A percentile compares a stretch with the other conserved stretches of the same genome.
Conservation (phyloP, 306 rosid genomes). For the Cicer chorassanicum region DNA sequence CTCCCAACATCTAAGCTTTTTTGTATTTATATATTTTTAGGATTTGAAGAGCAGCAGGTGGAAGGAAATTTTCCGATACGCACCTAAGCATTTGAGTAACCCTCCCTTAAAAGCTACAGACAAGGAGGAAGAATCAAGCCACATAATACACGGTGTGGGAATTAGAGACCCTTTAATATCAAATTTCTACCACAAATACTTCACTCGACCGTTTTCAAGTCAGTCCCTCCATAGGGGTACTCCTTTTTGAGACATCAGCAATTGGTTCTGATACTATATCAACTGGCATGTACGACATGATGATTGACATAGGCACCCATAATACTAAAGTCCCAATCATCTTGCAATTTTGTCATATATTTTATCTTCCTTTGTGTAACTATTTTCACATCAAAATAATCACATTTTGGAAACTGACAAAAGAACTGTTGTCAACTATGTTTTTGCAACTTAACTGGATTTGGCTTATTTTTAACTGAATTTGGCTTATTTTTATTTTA, state of each 20-base stretch:
- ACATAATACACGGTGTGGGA: background rate
- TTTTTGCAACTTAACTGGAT: background rate
- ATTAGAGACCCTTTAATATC: background rate
- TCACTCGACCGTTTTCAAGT: constrained; percentile 3
- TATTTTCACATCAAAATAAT: constrained; percentile 23
- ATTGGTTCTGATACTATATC: background rate
- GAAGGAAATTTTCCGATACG: constrained; percentile 14
- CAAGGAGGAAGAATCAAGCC: background rate
- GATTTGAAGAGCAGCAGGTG: constrained; percentile 14
- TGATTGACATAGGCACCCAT: background rate
- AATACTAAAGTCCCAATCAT: background rate
- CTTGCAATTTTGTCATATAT: constrained; percentile 6
- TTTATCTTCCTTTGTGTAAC: constrained; percentile 27
- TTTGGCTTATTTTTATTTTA: background rate
- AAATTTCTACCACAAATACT: background rate
- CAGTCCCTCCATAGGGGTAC: background rate
- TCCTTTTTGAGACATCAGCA: background rate
- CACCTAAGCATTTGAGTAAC: background rate
- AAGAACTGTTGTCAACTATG: background rate
- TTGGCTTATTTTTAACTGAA: constrained; percentile 2
- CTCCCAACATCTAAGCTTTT: constrained; percentile 28
- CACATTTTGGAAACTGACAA: background rate
- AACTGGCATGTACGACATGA: background rate
- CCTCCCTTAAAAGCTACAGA: background rate
- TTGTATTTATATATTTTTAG: constrained; percentile 16